A percentile compares a stretch with the other conserved stretches of the same genome.
These are phyloP conservation scores for Bathelium albidoporum DNA, from an alignment of 495 filamentous ascomycete genomes.

Conservation along the genomic window DNA sequence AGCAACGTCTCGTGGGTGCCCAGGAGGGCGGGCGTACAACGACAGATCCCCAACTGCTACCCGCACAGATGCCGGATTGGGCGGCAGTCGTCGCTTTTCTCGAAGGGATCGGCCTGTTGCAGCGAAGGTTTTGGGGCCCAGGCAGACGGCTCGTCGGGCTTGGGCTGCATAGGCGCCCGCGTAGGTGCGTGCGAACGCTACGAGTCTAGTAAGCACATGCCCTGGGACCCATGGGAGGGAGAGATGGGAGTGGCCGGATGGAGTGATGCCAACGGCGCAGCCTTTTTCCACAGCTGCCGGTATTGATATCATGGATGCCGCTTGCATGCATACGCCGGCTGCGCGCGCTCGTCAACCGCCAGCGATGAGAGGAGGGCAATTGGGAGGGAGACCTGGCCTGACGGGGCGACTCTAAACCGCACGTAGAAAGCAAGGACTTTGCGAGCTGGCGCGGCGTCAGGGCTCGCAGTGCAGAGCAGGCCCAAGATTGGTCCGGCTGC, in stretches of 20 bases:
- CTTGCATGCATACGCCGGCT: neutral
- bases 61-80: neutral
- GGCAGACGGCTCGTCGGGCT: neutral
- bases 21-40: neutral
- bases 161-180: neutral
- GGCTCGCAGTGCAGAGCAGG: neutral
- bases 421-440: neutral
- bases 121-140: neutral
- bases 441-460: neutral
- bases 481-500: neutral
- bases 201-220: neutral
- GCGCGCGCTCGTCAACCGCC: neutral
- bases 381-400: neutral
- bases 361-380: neutral
- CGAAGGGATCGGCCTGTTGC: neutral
- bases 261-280: neutral
- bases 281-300: neutral
- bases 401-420: neutral
- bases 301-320: conserved; percentile 1
- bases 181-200: neutral
- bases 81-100: neutral
- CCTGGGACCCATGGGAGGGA: neutral
- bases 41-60: too few relatives aligned
- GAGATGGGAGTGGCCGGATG: neutral
- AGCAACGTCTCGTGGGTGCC: neutral